Evolutionary conservation across 2,329 filamentous ascomycete species (phyloP), one percentile per base, ranked within the genome.

Genomic region (Aspergillus floridensis): DNA sequence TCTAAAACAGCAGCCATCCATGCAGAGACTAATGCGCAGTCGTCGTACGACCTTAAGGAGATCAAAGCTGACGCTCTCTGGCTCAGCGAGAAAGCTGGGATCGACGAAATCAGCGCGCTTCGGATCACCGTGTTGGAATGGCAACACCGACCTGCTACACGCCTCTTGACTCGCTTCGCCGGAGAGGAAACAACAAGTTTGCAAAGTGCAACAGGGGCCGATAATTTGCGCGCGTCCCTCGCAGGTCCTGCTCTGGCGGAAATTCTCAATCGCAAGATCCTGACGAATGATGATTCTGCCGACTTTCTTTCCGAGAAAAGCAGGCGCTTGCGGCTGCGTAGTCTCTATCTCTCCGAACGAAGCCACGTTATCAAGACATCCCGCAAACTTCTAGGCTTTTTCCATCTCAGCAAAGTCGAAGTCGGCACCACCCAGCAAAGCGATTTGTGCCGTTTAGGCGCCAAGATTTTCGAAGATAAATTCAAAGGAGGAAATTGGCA

Each of bases 1-100:
- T 90, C 90, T 21, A 92, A 88, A 75, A 96, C 91, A 0, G 90
- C 92, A 22, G 90, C 92, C 5, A 96, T 97, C 62, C 89, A 96
- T 72, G 86, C 92, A 52, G 86, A 91, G 1, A 86, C 89, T 19
- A 85, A 85, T 5, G 80, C 85, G 12, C 86, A 85, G 67, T 83
- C 85, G 46, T 84, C 85, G 58, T 91, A 89, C 72, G 86, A 93
- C 70, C 81, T 96, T 65, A 86, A 89, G 44, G 80, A 89, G 70
- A 86, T 98, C 73, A 96, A 96, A 77, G 85, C 86, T 50, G 93
- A 98, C 79, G 85, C 92, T 35, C 74, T 89, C 66, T 98, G 93
- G 92, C 80, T 99, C 63, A 93, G 91, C 75, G 86, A 89, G 68
- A 86, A 88, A 70, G 86, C 88, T 53, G 82, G 85, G 49, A 86